Base-by-base conservation (phyloP, 768 basidiomycete species). In the Auricularia auricula-judae region DNA sequence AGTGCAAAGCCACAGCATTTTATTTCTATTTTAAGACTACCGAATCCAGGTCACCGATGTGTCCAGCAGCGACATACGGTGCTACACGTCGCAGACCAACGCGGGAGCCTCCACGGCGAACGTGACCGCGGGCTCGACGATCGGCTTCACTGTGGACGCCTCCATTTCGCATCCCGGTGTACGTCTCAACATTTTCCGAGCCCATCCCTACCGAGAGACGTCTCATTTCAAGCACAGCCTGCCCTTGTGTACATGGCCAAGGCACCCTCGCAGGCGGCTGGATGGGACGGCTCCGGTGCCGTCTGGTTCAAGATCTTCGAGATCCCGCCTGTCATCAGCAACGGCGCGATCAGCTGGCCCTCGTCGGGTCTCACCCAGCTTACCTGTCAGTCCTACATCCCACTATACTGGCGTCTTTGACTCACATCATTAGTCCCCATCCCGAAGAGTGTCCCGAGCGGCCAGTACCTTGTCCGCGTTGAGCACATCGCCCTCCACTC, bases 41-140 rank as follows among this genome's bases (percentile, higher is more conserved):
- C 43, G 10, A 18, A 44, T 21, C 11, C 1, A 51, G 47, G 47
- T 81, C 33, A 77, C 76, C 23, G 56, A 59, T 35, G 56, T 59
- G 3, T n/a, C 29, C 29, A 59, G 56, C 56, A 29, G 11, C 14
- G 56, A 59, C 29, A 59, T 59, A 5, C 56, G 56, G 16, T 59
- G 56, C 56, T 59, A 59, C 33, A 59, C 23, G 5, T 33, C 56
- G 14, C 23, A 59, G 56, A 58, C 51, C 11, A 36, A 23, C 29
- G 36, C 51, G 14, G 54, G 54, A 3, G 34, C 63, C 23, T 18
- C 35, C 18, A 64, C 63, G 12, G 63, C 54, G 5, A 56, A 54
- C 39, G 63, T 64, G 18, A 42, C 62, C n/a, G 42, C 42, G 11
- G 47, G 42, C 61, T 62, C 61, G 35, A 62, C 61, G 11, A n/a